Evolutionary conservation across 371 early-diverging fungal species (phyloP), one percentile per base, ranked within the genome.

Genomic region (Syncephalis fuscata): DNA sequence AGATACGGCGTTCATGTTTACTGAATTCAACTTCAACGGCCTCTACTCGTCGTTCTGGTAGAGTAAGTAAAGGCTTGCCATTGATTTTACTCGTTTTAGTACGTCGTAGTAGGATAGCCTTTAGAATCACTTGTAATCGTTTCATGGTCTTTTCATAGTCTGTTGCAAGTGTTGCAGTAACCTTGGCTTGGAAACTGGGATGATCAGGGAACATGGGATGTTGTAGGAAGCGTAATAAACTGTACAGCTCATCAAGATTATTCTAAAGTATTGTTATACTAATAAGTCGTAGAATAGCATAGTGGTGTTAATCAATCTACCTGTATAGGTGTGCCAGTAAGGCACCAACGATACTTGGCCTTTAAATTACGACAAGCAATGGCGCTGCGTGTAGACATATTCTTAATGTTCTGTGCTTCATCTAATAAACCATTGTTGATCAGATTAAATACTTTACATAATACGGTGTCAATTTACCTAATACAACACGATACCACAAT

Each of bases 351-450:
- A 41, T 82, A 77, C 20, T 59, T 58, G 2, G 83, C 65, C 2
- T 58, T 49, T 2, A 92, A 48, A 19, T 55, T 52, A 23, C 67
- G 62, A 40, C 86, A 76, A 3, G 82, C 74, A 32, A 60, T 50
- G 10, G 82, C 73, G 2, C 80, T 56, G 14, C 70, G 64, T 1
- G 92, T 85, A 15, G 60, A 62, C 27, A 67, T 65, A 61, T 89
- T 89, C 55, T 85, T 83, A 40, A 94, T 83, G 19, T 73, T 59
- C 54, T 94, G 95, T 3, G 91, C 92, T 64, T 94, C 95, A 61
- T 94, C 95, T 70, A 32, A 7, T 32, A 32, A 32, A 4, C 4
- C 7, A 32, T 32, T 32, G 11, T 32, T 32, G 39, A 89, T 51
- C 20, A 74, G 10, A 16, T 39, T 17, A 23, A 38, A 19, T n/a